Evolutionary conservation across 192 early-diverging fungal species (phyloP).

Genomic region (Coemansia sp.): DNA sequence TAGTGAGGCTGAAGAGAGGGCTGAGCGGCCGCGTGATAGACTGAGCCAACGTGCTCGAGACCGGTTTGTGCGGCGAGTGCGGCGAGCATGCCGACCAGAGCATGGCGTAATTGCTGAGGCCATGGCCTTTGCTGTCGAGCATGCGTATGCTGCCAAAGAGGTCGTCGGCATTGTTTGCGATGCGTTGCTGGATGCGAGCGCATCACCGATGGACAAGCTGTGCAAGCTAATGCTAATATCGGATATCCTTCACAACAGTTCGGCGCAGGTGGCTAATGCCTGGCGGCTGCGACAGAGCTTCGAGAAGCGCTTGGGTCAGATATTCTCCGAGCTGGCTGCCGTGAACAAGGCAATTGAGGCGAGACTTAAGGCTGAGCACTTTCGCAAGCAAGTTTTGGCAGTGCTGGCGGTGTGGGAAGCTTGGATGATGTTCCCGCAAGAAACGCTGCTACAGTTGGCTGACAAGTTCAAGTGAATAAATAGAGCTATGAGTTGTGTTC

Average conservation of each 20-base stretch:
- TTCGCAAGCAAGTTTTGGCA: constrained; percentile 61
- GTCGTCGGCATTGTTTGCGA: constrained; percentile 66
- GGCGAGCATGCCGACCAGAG: constrained; percentile 7
- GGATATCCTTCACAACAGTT: constrained; percentile 86
- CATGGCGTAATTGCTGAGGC: constrained; percentile 65
- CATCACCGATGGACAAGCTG: constrained; percentile 64
- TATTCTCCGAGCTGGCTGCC: constrained; percentile 69
- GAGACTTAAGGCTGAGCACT: constrained; percentile 79
- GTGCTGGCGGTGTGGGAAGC: constrained; percentile 83
- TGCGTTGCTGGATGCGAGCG: constrained; percentile 57
- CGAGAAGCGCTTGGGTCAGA: constrained; percentile 58
- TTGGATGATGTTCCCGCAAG: constrained; percentile 86
- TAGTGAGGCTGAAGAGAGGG: constrained; percentile 51
- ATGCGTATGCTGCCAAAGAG: constrained; percentile 79
- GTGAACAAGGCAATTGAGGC: constrained; percentile 68
- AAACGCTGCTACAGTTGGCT: constrained; percentile 13
- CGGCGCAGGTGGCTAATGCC: constrained; percentile 74
- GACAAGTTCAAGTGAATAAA: neutral
- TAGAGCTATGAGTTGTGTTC: neutral
- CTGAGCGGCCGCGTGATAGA: constrained; percentile 11
- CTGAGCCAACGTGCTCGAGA: constrained; percentile 22
- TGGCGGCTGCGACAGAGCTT: constrained; percentile 82
- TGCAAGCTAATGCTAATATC: constrained; percentile 75
- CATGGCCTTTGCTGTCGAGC: constrained; percentile 83
- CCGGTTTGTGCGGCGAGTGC: constrained; percentile 26